Base-by-base conservation (phyloP, 345 rosid species). In the Hibiscus mutabilis region DNA sequence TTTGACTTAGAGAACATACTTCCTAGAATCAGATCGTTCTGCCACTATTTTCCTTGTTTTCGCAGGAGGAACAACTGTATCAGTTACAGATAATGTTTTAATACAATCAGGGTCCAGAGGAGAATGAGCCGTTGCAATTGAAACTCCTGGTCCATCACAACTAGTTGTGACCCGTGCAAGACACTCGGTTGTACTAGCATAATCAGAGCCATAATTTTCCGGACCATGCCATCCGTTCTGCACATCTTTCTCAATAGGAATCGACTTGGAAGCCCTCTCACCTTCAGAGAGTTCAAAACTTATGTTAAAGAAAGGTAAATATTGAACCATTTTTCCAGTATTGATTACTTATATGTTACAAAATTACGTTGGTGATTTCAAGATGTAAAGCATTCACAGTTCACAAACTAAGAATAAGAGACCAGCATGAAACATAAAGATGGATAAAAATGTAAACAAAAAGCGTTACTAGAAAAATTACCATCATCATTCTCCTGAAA, bases 21-120 rank as follows among this genome's bases (percentile, higher is more conserved):
- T 89, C 77, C 82, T 89, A 65, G 85, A 73, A 73, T 96, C 99
- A 60, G 91, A 81, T 59, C 96, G 88, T 61, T 91, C 99, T 51
- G 84, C 77, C 15, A 84, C 74, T 74, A 86, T 73, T 76, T 89
- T 96, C 78, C 82, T 91, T 57, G 87, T 64, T 84, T 76, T 96
- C 40, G 84, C 68, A 73, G 94, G 78, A 83, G 87, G 83, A 44
- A 63, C 82, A 25, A 79, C 78, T 25, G 83, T 83, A 79, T 87
- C 94, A 69, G 72, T 86, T 52, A 86, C 83, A 72, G 76, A 62
- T 62, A 73, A 66, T 65, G 85, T 73, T 75, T 85, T 86, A 35
- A 75, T 84, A 74, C 79, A 77, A 47, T 85, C 97, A 79, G 82
- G 82, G 66, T 86, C 88, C 52, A 82, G 25, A 74, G 84, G 79